These are phyloP conservation scores for Pisolithus tinctorius DNA, from an alignment of 768 basidiomycete species.

Conservation along the genomic window DNA sequence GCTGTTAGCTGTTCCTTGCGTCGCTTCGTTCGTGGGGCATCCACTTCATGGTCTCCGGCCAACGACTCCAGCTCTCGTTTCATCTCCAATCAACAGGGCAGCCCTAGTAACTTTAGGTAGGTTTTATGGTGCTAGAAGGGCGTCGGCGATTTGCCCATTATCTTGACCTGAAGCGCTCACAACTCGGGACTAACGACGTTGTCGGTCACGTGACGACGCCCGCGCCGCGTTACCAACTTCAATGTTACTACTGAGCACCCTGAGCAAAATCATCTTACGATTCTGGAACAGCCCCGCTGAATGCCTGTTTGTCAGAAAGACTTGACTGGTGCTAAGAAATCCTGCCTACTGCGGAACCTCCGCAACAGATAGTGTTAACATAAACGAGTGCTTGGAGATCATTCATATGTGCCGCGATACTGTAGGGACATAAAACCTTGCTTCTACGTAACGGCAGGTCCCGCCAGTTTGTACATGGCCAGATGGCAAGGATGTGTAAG, in stretches of 20 bases:
- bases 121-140: constrained; percentile 19
- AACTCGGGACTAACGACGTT: constrained; percentile 14
- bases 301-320: no score
- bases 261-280: no score
- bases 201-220: constrained; percentile 22
- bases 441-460: no score
- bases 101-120: constrained; percentile 19
- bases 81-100: constrained; percentile 32
- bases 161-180: constrained; percentile 20
- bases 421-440: no score
- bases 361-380: neutral
- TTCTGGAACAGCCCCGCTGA: no score
- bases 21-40: constrained; percentile 45
- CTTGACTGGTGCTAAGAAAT: neutral
- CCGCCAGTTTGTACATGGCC: no score
- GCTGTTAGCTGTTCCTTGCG: constrained; percentile 44
- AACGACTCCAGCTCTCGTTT: constrained; percentile 45
- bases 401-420: no score
- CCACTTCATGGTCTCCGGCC: constrained; percentile 33
- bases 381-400: no score
- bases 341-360: neutral
- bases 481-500: no score
- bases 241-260: neutral
- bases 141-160: constrained; percentile 28
- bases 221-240: neutral